These are phyloP conservation scores for Cicer pinnatifidum DNA, from an alignment of 306 rosid species.

Conservation along the genomic window DNA sequence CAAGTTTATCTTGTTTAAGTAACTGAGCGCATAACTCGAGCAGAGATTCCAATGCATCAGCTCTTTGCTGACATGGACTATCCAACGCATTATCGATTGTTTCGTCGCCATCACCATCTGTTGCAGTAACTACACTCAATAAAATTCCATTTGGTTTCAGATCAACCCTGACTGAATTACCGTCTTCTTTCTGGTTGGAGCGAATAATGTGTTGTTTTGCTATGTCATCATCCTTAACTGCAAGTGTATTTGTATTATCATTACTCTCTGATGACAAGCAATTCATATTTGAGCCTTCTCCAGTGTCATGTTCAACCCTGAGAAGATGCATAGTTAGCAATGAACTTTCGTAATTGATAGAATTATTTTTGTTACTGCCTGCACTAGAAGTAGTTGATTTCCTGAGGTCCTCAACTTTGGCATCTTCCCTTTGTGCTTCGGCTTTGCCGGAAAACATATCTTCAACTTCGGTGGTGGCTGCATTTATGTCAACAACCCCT, in stretches of 20 bases:
- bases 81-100: conserved; percentile 45
- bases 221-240: conserved; percentile 45
- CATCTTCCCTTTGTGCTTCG: conserved; percentile 44
- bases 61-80: conserved; percentile 68
- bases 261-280: conserved; percentile 43
- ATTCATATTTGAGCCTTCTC: conserved; percentile 41
- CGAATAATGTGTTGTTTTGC: conserved; percentile 41
- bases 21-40: conserved; percentile 88
- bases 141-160: conserved; percentile 48
- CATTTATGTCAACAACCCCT: conserved; percentile 45
- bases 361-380: conserved; percentile 47
- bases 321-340: conserved; percentile 39
- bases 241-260: conserved; percentile 18
- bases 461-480: conserved; percentile 46
- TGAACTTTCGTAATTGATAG: conserved; percentile 53
- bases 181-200: conserved; percentile 46
- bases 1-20: conserved; percentile 86
- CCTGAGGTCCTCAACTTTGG: conserved; percentile 47
- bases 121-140: conserved; percentile 42
- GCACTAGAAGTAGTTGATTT: conserved; percentile 39
- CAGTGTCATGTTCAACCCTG: conserved; percentile 42
- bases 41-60: conserved; percentile 83
- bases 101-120: conserved; percentile 46
- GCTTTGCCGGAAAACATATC: conserved; percentile 27
- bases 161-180: background rate